phyloP scores from a whole-genome alignment of 345 rosid genomes.

The Turnera subulata region DNA sequence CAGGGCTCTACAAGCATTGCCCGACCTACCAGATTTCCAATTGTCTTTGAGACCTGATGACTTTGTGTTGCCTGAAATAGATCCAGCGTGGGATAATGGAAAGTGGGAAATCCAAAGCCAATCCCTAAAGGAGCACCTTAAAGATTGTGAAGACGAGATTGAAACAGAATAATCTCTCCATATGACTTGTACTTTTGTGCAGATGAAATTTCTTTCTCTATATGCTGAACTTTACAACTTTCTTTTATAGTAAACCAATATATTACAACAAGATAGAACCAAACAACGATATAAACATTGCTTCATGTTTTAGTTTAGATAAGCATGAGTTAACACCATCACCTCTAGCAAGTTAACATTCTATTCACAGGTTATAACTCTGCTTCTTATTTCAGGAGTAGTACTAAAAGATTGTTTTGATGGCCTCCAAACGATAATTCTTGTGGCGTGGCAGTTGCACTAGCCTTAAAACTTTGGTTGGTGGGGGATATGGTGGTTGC shows the following conservation, averaged over 20 bases:
- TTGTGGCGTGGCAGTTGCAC: too few species aligned
- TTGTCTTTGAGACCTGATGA: conserved; percentile 80
- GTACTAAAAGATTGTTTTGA: too few species aligned
- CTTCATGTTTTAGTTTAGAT: not conserved
- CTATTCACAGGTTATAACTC: not conserved
- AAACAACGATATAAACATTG: not conserved
- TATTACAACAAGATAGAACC: not conserved
- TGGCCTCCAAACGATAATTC: too few species aligned
- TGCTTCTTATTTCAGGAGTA: too few species aligned
- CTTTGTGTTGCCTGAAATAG: conserved; percentile 55
- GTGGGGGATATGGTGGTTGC: too few species aligned
- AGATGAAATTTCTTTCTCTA: not conserved
- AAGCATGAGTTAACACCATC: not conserved
- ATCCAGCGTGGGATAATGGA: conserved; percentile 46
- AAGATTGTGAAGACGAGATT: conserved; percentile 41
- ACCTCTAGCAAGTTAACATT: not conserved
- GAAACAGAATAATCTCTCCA: conserved; percentile 25
- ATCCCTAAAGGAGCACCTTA: conserved; percentile 60
- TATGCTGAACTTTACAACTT: not conserved
- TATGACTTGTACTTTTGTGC: not conserved
- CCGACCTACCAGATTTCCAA: conserved; percentile 85
- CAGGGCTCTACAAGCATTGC: conserved; percentile 71
- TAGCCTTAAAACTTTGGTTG: too few species aligned
- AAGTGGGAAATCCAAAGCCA: conserved; percentile 56
- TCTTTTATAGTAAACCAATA: not conserved